These are phyloP conservation scores for Veloboletus limbatus DNA, from an alignment of 1,284 basidiomycete genomes.

Conservation along the genomic window DNA sequence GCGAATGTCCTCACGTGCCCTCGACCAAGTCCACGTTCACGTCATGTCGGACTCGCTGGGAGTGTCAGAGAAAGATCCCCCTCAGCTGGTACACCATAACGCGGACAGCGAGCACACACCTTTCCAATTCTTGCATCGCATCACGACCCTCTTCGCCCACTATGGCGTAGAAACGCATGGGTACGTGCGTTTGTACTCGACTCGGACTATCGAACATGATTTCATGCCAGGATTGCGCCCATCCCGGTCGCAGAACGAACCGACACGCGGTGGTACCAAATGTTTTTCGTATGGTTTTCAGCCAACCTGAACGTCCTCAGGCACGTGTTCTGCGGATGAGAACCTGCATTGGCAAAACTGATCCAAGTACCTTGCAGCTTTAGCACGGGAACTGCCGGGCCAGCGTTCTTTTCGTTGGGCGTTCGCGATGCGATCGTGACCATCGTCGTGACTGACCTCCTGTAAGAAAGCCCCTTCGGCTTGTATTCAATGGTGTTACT, in stretches of 20 bases:
- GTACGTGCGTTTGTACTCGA: conserved; percentile 21
- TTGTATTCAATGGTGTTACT: not conserved
- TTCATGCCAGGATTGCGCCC: conserved; percentile 46
- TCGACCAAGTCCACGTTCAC: not conserved
- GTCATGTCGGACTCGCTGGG: not conserved
- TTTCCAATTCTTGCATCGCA: conserved; percentile 17
- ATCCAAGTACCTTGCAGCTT: conserved; percentile 33
- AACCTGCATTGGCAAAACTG: no score
- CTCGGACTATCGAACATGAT: not conserved
- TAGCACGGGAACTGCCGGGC: conserved; percentile 56
- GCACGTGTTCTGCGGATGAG: conserved; percentile 31
- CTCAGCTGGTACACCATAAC: not conserved
- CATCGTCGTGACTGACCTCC: conserved; percentile 51
- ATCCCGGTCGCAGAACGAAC: conserved; percentile 44
- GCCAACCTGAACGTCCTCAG: conserved; percentile 59
- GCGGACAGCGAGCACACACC: not conserved
- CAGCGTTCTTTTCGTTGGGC: conserved; percentile 56
- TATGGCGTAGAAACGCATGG: conserved; percentile 40
- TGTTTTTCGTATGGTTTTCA: conserved; percentile 68
- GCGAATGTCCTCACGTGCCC: conserved; percentile 11
- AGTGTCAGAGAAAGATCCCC: conserved; percentile 5
- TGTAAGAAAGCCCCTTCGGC: conserved; percentile 41
- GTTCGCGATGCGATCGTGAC: conserved; percentile 51
- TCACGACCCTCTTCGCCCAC: conserved; percentile 19
- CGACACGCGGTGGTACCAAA: conserved; percentile 55